Base-by-base conservation (phyloP, 345 rosid genomes). In the Geranium rotundifolium region DNA sequence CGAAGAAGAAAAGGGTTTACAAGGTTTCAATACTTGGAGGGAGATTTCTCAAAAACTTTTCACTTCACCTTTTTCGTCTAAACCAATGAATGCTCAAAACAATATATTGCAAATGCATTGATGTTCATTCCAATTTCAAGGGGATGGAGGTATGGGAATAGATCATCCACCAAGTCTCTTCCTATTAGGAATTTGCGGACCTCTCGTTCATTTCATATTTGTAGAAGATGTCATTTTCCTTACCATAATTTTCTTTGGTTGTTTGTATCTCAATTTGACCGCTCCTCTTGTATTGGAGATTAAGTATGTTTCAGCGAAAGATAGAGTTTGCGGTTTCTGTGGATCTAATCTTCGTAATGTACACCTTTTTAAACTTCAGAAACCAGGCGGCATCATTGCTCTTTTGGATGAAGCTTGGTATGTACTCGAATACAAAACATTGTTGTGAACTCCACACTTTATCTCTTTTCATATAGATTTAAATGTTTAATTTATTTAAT, bases 401-500 rank as follows among this genome's bases (percentile, higher is more conserved):
- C 96, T 93, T 71, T 79, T 93, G 34, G 99, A 93, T 74, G 97
- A 93, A 76, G 99, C 99, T 61, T 93, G 99, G 99, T 93, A 85
- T 70, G 88, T 58, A 58, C 67, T 54, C 15, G 16, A 46, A 46
- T 46, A 46, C 12, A 7, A 46, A 46, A 46, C 52, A 9, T 46
- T 46, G 52, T 46, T 46, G 52, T 14, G 12, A 46, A 7, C 52
- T 46, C 16, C 52, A 46, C 41, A 34, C 7, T 46, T 46, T 7
- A 9, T 14, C 52, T 46, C 52, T 14, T 46, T 14, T 46, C 52
- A 46, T 12, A 7, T 46, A 14, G 14, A 46, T 46, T 2, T 9
- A 46, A 46, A 46, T 46, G 46, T 9, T 46, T 46, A 46, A 14
- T 46, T 7, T 46, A 46, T 46, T 46, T 46, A 46, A 46, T 58